A percentile compares a stretch with the other conserved stretches of the same genome.
Evolutionary conservation across 1,139 yeast genomes (phyloP).

Genomic region (Yamadazyma buinensis): DNA sequence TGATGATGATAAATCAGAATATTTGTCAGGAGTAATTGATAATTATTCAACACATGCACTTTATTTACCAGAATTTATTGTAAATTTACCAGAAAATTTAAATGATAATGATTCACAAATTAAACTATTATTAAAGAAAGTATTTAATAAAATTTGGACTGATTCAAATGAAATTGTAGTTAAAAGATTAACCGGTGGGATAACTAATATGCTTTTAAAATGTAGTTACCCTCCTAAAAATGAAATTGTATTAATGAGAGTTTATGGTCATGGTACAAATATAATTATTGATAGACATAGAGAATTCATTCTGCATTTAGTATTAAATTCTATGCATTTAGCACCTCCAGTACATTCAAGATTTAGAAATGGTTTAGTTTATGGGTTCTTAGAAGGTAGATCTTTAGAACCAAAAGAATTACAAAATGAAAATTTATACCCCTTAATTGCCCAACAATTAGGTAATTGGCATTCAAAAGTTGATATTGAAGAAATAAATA

Average conservation of each 20-base stretch:
- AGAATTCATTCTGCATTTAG: constrained; percentile 69
- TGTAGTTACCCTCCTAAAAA: constrained; percentile 30
- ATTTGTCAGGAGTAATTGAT: constrained; percentile 18
- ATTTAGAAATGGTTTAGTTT: constrained; percentile 70
- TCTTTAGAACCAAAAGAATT: constrained; percentile 58
- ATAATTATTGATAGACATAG: constrained; percentile 72
- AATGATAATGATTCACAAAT: constrained; percentile 29
- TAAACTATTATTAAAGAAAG: constrained; percentile 27
- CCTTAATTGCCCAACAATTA: constrained; percentile 60
- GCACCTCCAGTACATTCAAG: constrained; percentile 72
- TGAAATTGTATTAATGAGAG: constrained; percentile 57
- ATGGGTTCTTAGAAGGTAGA: constrained; percentile 67
- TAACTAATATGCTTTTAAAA: constrained; percentile 68
- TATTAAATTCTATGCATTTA: constrained; percentile 54
- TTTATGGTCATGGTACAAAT: constrained; percentile 74
- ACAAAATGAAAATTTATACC: constrained; percentile 43
- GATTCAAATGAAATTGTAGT: constrained; percentile 22
- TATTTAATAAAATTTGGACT: constrained; percentile 34
- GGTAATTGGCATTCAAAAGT: constrained; percentile 68
- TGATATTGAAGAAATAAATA: constrained; percentile 43
- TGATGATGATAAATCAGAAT: constrained; percentile 5
- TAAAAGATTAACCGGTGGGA: constrained; percentile 65
- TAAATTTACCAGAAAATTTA: constrained; percentile 32
- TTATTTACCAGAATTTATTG: constrained; percentile 35
- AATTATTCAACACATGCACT: constrained; percentile 34